Base-by-base conservation (phyloP, 2,329 filamentous ascomycete species). In the Fusarium algeriense region DNA sequence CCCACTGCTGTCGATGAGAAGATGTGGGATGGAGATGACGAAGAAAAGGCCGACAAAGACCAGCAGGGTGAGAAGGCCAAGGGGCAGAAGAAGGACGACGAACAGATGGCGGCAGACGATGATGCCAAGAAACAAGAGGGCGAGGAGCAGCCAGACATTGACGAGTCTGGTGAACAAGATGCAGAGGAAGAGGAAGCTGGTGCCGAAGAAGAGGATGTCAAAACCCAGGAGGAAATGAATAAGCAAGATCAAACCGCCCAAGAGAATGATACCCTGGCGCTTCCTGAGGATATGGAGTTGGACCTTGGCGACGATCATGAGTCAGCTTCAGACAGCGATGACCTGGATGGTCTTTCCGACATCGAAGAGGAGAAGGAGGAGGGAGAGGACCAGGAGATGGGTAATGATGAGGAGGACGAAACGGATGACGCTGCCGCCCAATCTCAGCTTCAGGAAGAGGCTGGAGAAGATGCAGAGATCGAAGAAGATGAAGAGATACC, bases 1-100 rank as follows among this genome's bases (percentile, higher is more conserved):
- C 92, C 94, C 15, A 92, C 90, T 19, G 93, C 95, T 23, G 92
- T 98, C 2, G 97, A 99, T 78, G 97, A 99, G 83, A 99, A 98
- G 85, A 94, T 98, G 88, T 99, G 96, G 96, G 95, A 99, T 81
- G 95, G 94, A 41, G 90, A 91, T 48, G 90, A 92, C 57, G 91
- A 93, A 45, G 88, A 95, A 46, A 90, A 95, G 50, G 90, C 92
- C 3, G 92, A 95, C 50, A 96, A 96, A 73, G 92, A 98, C 46
- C 92, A 93, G 76, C 86, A 93, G 77, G 91, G 90, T 9, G 90
- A 94, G 59, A 87, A 93, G 64, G 84, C 92, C 23, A 91, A 93
- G 76, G 91, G 91, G 0, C 86, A 92, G 68, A 88, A 92, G 77
- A 86, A 90, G 67, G 86, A 89, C 17, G 87, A 91, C 53, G 88